Conservation (phyloP, 768 basidiomycete species). For the Strobilomyces echinocephalus region DNA sequence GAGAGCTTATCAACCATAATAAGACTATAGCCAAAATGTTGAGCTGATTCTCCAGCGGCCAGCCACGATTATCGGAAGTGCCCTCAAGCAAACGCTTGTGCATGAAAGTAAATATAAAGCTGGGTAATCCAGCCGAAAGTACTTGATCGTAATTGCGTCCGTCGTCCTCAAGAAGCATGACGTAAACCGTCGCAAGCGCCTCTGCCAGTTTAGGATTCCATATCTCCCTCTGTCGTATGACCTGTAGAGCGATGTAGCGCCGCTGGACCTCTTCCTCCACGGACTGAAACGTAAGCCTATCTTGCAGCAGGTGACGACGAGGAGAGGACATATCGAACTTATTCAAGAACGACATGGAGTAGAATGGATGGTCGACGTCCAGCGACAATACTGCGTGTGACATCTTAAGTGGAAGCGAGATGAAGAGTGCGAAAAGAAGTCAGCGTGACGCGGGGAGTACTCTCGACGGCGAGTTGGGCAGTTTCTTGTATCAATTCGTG, state of each 20-base stretch:
- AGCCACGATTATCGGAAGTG: constrained; percentile 37
- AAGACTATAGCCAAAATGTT: constrained; percentile 45
- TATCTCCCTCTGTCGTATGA: constrained; percentile 37
- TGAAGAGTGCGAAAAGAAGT: constrained; percentile 29
- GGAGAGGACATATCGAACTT: constrained; percentile 48
- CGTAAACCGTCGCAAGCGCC: constrained; percentile 48
- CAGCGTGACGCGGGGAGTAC: constrained; percentile 32
- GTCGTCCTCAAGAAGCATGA: constrained; percentile 56
- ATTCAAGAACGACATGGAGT: constrained; percentile 38
- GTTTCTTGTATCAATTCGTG: constrained; percentile 35
- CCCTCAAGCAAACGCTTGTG: constrained; percentile 37
- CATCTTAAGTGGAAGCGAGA: constrained; percentile 29
- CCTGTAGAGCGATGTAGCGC: constrained; percentile 41
- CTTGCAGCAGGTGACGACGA: constrained; percentile 33
- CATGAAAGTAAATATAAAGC: constrained; percentile 39
- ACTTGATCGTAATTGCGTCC: constrained; percentile 47
- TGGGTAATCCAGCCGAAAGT: constrained; percentile 38
- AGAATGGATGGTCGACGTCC: constrained; percentile 30
- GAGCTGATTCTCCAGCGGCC: constrained; percentile 45
- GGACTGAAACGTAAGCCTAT: constrained; percentile 24
- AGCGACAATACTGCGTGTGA: constrained; percentile 25
- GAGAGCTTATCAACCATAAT: constrained; percentile 44
- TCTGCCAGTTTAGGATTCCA: constrained; percentile 37
- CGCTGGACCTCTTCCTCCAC: constrained; percentile 43
- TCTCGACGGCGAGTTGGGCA: constrained; percentile 28